Conservation (phyloP, 495 filamentous ascomycete genomes). For the Talaromyces stipitatus region DNA sequence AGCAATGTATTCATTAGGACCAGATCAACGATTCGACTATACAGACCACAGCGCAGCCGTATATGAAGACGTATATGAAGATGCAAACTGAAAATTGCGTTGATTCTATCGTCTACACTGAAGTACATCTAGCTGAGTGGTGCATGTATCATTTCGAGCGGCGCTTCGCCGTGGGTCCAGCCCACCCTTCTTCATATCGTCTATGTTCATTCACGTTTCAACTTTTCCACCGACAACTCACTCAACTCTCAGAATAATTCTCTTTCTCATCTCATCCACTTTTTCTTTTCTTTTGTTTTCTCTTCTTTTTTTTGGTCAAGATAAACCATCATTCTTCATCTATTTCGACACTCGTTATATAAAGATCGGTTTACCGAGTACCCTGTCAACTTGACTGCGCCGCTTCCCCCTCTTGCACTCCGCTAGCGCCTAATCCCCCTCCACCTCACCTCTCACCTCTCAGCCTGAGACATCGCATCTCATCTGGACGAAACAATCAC, state of each 20-base stretch:
- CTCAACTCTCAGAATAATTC: not conserved
- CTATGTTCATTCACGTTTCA: not conserved
- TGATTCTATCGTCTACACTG: too few species aligned
- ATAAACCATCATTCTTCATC: not conserved
- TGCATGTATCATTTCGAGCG: not conserved
- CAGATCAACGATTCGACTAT: too few species aligned
- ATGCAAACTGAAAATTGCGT: too few species aligned
- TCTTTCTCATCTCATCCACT: not conserved
- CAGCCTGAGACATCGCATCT: not conserved
- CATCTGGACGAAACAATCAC: not conserved
- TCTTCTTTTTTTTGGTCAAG: too few species aligned
- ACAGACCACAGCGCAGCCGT: too few species aligned
- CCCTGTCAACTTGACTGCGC: not conserved
- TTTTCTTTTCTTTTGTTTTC: too few species aligned
- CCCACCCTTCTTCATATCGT: not conserved
- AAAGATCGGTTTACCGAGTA: not conserved
- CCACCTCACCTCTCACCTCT: not conserved
- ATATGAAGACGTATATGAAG: too few species aligned
- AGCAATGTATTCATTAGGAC: too few species aligned
- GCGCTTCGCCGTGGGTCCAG: constrained; percentile 1
- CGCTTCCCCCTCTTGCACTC: not conserved
- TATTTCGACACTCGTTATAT: not conserved
- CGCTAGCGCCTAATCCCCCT: not conserved
- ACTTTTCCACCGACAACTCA: not conserved
- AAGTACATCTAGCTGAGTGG: too few species aligned